Conservation (phyloP, 306 rosid genomes). For the Gleditsia sinensis region DNA sequence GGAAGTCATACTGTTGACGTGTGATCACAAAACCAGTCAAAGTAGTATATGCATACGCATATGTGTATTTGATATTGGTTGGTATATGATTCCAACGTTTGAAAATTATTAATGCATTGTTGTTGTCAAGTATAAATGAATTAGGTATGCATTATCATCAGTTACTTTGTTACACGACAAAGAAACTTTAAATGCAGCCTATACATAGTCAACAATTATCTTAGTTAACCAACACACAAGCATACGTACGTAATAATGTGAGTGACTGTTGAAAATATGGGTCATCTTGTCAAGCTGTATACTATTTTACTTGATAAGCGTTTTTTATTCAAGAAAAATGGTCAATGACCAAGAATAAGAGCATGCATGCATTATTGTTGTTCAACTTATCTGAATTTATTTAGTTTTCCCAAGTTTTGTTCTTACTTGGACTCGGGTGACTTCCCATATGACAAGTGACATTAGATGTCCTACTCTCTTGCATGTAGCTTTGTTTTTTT, state of each 20-base stretch:
- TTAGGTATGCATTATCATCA: not conserved
- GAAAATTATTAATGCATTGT: not conserved
- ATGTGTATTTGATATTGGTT: not conserved
- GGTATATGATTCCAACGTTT: no score
- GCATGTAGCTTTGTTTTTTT: no score
- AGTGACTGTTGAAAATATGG: not conserved
- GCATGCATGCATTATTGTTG: no score
- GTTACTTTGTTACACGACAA: not conserved
- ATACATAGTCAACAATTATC: not conserved
- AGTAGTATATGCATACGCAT: not conserved
- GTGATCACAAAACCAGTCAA: not conserved
- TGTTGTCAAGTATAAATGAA: not conserved
- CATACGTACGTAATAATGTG: no score
- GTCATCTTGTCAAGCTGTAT: not conserved
- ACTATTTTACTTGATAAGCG: not conserved
- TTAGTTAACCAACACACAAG: not conserved
- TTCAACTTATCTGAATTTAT: not conserved
- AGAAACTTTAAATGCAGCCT: not conserved
- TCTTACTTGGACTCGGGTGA: conserved; percentile 32
- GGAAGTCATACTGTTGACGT: not conserved
- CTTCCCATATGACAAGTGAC: conserved; percentile 18
- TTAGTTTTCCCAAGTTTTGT: not conserved
- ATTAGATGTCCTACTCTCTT: no score
- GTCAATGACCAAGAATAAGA: not conserved
- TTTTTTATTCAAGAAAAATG: no score